Evolutionary conservation across 2,329 filamentous ascomycete genomes (phyloP), one percentile per base, ranked within the genome.

Genomic region (Neospermospora avenae): DNA sequence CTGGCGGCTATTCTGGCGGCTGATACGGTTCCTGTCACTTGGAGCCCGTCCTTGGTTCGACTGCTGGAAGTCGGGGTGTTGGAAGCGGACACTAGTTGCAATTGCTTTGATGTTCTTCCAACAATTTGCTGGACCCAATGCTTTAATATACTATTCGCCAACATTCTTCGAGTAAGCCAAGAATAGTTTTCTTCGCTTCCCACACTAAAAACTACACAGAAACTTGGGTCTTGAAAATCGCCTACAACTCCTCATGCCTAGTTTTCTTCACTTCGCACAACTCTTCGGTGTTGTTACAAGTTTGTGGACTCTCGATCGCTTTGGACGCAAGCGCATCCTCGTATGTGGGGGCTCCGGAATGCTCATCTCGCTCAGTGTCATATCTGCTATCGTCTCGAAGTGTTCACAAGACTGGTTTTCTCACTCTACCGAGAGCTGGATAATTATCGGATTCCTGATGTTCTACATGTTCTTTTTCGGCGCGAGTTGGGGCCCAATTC

Each of bases 241-340:
- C 4, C 48, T 57, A 31, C 44, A 48, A 20, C 44, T 57, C 14
- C 24, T 57, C 34, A 39, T 49, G 44, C 37, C 87, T 0, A 87
- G 87, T 4, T 86, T 90, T 0, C 85, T 88, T 4, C 86, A 86
- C 5, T 84, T 90, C 46, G 81, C 84, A 60, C 86, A 88, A 80
- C 85, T 88, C 63, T 65, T 89, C 59, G 81, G 81, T 22, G 89
- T 86, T 0, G 80, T 88, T 34, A 85, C 85, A 0, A 81, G 84
- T 0, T 84, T 89, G 2, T 74, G 87, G 4, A 88, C 81, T 70
- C 81, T 88, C 55, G 86, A 89, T 68, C 80, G 81, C n/a, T 75
- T 84, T 6, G 86, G 86, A 3, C 80, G 86, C 13, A 86, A 84
- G 67, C 81, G 83, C 0, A 78, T 87, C 1, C 76, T 88, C 1